Evolutionary conservation across 2,329 filamentous ascomycete species (phyloP).

Genomic region (Pseudogymnoascus verrucosus): DNA sequence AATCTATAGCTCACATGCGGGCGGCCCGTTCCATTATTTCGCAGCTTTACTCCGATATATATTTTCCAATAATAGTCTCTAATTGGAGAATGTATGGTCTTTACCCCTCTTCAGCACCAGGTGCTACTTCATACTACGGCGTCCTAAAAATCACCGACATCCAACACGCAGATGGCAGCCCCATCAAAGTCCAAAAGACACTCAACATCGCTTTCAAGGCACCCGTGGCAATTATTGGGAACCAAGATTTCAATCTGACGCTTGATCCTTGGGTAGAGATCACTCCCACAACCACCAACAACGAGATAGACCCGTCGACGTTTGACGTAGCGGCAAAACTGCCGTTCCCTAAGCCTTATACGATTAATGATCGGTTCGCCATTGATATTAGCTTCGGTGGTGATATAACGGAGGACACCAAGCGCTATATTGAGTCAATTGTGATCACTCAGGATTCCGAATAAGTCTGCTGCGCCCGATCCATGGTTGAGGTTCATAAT

Average conservation of each 20-base stretch:
- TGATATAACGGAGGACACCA: neutral
- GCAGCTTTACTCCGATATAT: neutral
- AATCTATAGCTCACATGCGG: neutral
- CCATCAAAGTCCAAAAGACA: neutral
- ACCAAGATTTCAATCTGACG: no score
- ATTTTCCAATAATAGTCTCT: neutral
- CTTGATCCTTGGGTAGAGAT: neutral
- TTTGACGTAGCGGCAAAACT: neutral
- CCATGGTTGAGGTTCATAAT: neutral
- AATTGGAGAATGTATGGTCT: neutral
- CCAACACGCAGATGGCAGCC: neutral
- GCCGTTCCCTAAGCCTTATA: neutral
- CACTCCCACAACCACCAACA: neutral
- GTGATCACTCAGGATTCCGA: neutral
- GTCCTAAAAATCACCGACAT: neutral
- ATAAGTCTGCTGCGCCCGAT: neutral
- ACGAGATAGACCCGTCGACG: neutral
- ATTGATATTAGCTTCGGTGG: neutral
- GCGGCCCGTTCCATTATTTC: neutral
- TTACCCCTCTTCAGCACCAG: neutral
- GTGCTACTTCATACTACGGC: neutral
- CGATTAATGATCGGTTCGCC: no score
- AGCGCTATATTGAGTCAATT: neutral
- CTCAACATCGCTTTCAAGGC: neutral
- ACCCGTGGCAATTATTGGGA: neutral